phyloP scores from a whole-genome alignment of 1,284 basidiomycete genomes.

The Cryptococcus sp. region DNA sequence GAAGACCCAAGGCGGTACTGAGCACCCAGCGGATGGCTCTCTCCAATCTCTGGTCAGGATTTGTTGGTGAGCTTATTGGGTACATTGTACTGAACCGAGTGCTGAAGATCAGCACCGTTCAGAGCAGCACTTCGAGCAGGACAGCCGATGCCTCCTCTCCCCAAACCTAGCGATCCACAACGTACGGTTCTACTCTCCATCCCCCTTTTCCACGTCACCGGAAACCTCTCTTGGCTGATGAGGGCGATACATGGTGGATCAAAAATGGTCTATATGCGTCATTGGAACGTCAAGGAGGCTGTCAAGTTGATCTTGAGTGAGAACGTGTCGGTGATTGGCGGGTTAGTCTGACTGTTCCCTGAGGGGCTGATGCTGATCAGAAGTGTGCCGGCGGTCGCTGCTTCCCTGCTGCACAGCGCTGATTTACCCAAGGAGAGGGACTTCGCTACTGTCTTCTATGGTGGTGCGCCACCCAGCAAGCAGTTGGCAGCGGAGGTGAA shows the following conservation, averaged over 20 bases:
- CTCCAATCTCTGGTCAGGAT: conserved; percentile 28
- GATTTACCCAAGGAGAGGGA: conserved; percentile 21
- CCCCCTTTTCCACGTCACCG: conserved; percentile 45
- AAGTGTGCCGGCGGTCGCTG: conserved; percentile 41
- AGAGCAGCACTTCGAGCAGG: conserved; percentile 35
- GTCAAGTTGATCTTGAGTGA: conserved; percentile 28
- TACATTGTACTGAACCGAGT: background rate
- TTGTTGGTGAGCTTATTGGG: conserved; percentile 20
- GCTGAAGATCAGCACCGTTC: conserved; percentile 19
- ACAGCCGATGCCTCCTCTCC: conserved; percentile 21
- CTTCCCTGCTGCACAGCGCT: conserved; percentile 30
- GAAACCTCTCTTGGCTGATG: conserved; percentile 39
- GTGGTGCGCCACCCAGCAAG: conserved; percentile 40
- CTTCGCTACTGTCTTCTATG: conserved; percentile 38
- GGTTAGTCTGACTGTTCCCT: conserved; percentile 21
- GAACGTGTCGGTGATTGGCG: conserved; percentile 34
- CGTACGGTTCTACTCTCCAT: conserved; percentile 34
- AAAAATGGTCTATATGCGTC: conserved; percentile 34
- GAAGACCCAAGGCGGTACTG: conserved; percentile 37
- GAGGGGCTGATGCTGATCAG: background rate
- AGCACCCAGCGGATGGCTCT: conserved; percentile 39
- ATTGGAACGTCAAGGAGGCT: conserved; percentile 35
- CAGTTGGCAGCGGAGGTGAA: conserved; percentile 32
- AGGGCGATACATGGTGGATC: conserved; percentile 33
- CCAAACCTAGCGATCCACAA: conserved; percentile 19